A percentile compares a stretch with the other conserved stretches of the same genome.
phyloP scores from a whole-genome alignment of 2,329 filamentous ascomycete species.

The Hypoxylon sp. region DNA sequence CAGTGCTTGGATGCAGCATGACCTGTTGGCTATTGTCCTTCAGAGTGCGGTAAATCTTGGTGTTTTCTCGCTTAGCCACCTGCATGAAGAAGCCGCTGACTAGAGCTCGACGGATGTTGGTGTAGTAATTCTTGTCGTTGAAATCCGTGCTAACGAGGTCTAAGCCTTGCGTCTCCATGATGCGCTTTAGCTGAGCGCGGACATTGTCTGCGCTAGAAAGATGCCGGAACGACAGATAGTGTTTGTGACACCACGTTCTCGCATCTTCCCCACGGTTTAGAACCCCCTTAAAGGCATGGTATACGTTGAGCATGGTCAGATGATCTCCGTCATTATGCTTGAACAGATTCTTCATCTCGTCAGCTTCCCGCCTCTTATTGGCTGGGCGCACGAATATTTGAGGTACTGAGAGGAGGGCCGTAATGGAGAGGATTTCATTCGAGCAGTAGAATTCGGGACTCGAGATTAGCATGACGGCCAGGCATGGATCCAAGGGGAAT shows the following conservation, averaged over 20 bases:
- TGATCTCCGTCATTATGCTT: slow-evolving; percentile 95
- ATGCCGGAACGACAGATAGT: slow-evolving; percentile 91
- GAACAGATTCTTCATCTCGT: slow-evolving; percentile 97
- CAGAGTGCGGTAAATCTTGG: slow-evolving; percentile 93
- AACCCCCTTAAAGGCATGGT: slow-evolving; percentile 93
- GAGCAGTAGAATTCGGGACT: slow-evolving; percentile 99
- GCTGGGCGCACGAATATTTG: slow-evolving; percentile 93
- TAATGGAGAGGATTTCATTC: slow-evolving; percentile 97
- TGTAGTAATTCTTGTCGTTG: slow-evolving; percentile 97
- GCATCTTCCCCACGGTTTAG: slow-evolving; percentile 74
- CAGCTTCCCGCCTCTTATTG: slow-evolving; percentile 86
- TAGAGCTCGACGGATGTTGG: slow-evolving; percentile 92
- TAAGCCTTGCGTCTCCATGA: slow-evolving; percentile 93
- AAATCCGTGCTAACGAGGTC: slow-evolving; percentile 91
- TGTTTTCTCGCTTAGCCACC: slow-evolving; percentile 91
- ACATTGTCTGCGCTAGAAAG: slow-evolving; percentile 95
- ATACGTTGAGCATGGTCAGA: slow-evolving; percentile 95
- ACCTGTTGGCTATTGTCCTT: slow-evolving; percentile 98
- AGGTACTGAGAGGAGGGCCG: slow-evolving; percentile 91
- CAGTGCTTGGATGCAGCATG: slow-evolving; percentile 91
- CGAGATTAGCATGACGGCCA: slow-evolving; percentile 98
- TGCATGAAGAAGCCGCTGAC: slow-evolving; percentile 99
- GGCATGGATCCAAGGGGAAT: slow-evolving; percentile 91
- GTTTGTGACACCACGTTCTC: slow-evolving; percentile 96
- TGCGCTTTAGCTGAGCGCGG: slow-evolving; percentile 88